A percentile compares a stretch with the other conserved stretches of the same genome.
These are phyloP conservation scores for Neovahlkampfia damariscottae DNA, from an alignment of 78 protist species.

Conservation along the genomic window DNA sequence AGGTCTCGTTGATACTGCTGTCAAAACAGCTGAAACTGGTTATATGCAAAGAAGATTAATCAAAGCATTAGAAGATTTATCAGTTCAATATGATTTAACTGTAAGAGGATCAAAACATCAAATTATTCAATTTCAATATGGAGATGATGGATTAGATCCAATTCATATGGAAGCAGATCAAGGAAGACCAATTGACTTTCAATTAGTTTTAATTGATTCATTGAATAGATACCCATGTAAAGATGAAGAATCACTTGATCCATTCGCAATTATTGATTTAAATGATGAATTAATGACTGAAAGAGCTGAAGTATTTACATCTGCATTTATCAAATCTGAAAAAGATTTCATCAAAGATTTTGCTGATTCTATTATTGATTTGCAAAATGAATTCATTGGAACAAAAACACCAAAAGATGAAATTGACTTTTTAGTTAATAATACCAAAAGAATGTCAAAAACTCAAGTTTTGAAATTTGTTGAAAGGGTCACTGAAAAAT, in stretches of 20 bases:
- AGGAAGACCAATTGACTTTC: conserved; percentile 7
- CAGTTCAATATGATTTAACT: conserved; percentile 76
- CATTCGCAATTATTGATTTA: background rate
- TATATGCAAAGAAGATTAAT: conserved; percentile 88
- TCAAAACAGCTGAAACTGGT: conserved; percentile 99
- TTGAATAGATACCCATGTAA: background rate
- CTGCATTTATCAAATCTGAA: background rate
- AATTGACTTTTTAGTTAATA: background rate
- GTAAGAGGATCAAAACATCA: conserved; percentile 65
- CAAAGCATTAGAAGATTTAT: conserved; percentile 91
- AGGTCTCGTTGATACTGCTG: conserved; percentile 97
- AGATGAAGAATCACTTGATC: background rate
- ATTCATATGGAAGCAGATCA: conserved; percentile 20
- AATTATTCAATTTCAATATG: conserved; percentile 77
- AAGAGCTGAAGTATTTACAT: too few species aligned
- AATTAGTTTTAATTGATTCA: background rate
- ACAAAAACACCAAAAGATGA: background rate
- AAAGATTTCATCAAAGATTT: background rate
- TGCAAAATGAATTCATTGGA: background rate
- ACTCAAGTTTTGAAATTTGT: background rate
- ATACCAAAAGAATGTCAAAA: background rate
- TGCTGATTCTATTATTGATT: background rate
- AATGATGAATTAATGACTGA: background rate
- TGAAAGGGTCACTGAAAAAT: background rate
- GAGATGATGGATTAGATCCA: conserved; percentile 97